A percentile compares a stretch with the other conserved stretches of the same genome.
Evolutionary conservation across 768 basidiomycete genomes (phyloP).

Genomic region (Gloeopeniophorella convolvens): DNA sequence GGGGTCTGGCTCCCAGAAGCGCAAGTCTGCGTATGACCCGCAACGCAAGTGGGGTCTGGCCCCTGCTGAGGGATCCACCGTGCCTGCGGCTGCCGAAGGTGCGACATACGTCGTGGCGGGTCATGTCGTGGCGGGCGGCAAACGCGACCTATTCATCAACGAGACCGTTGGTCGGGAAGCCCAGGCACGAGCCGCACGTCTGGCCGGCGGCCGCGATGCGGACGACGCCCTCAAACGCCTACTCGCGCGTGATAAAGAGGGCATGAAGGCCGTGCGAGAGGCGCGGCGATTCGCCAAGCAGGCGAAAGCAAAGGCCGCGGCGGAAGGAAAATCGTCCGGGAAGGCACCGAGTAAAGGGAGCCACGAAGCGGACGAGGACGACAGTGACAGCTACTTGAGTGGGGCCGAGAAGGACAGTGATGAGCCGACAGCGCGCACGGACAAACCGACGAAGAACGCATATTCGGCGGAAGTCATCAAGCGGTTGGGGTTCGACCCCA

Average conservation of each 20-base stretch:
- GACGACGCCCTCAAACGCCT: conserved; percentile 57
- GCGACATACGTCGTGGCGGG: conserved; percentile 80
- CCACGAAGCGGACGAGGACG: conserved; percentile 19
- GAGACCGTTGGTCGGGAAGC: conserved; percentile 78
- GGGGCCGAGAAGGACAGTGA: conserved; percentile 23
- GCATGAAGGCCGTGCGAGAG: conserved; percentile 56
- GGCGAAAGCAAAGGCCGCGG: conserved; percentile 21
- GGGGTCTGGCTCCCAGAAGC: conserved; percentile 8
- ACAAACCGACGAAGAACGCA: conserved; percentile 33
- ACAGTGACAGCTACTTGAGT: not conserved
- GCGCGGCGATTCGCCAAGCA: conserved; percentile 44
- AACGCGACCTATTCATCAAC: conserved; percentile 42
- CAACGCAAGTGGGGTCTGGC: conserved; percentile 69
- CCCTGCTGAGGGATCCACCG: conserved; percentile 37
- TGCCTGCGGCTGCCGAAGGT: conserved; percentile 25
- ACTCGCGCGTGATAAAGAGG: conserved; percentile 58
- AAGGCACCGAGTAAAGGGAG: conserved; percentile 21
- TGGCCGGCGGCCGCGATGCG: conserved; percentile 46
- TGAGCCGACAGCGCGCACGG: too few relatives aligned
- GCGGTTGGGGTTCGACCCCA: conserved; percentile 75
- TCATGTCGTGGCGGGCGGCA: conserved; percentile 54
- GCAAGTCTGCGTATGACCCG: conserved; percentile 58
- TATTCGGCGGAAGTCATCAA: conserved; percentile 66
- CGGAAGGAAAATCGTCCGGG: conserved; percentile 17
- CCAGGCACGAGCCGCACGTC: conserved; percentile 68